Percentiles rank a stretch among this genome's conserved stretches.
phyloP scores from a whole-genome alignment of 129 eudicot genomes.

The Heracleum sosnowskyi region DNA sequence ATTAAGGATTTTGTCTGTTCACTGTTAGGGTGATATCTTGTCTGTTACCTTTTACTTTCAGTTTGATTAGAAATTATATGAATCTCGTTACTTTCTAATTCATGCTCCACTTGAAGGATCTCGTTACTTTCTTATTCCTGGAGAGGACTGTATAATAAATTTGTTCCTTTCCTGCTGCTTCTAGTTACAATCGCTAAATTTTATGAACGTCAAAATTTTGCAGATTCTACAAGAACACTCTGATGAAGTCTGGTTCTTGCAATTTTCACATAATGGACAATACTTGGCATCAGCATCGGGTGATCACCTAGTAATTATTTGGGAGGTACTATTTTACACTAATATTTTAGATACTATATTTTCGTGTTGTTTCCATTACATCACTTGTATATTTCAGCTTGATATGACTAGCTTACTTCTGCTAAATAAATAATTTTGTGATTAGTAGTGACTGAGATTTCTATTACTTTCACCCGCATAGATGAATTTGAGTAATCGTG shows the following conservation, averaged over 20 bases:
- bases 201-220: not conserved
- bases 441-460: not conserved
- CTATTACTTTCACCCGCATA: not conserved
- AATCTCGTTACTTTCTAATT: not conserved
- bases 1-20: not conserved
- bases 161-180: not conserved
- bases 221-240: slow-evolving; percentile 65
- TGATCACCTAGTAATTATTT: slow-evolving; percentile 71
- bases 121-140: not conserved
- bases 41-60: not conserved
- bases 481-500: not conserved
- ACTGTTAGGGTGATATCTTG: not conserved
- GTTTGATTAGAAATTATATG: not conserved
- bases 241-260: slow-evolving; percentile 88
- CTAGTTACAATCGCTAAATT: not conserved
- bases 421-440: not conserved
- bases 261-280: slow-evolving; percentile 72
- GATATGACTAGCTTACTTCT: not conserved
- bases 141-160: not conserved
- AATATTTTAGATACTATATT: not conserved
- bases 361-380: not conserved
- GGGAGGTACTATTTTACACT: slow-evolving; percentile 60
- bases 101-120: not conserved
- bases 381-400: not conserved
- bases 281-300: slow-evolving; percentile 84